These are phyloP conservation scores for Salisapilia sapeloensis DNA, from an alignment of 352 stramenopile species.

Conservation along the genomic window DNA sequence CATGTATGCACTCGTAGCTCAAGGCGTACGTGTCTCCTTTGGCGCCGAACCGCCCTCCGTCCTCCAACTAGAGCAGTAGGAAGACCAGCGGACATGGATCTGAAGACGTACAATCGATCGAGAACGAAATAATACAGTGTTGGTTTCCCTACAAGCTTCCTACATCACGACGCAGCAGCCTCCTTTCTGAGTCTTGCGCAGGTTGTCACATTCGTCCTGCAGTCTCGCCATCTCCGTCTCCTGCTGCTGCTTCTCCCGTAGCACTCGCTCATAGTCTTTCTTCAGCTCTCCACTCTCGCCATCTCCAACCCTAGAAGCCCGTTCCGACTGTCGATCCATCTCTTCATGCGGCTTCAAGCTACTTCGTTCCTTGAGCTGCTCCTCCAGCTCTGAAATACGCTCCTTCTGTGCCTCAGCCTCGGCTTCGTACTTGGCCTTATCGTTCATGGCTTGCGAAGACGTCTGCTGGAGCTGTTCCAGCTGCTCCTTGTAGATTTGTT, in stretches of 20 bases:
- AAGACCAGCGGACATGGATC: slow-evolving; percentile 5
- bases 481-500: slow-evolving; percentile 77
- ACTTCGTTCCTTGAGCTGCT: slow-evolving; percentile 36
- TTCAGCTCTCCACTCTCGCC: slow-evolving; percentile 38
- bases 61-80: slow-evolving; percentile 8
- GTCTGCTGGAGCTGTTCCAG: slow-evolving; percentile 70
- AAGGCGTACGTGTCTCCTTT: slow-evolving; percentile 76
- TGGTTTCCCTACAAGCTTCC: background rate
- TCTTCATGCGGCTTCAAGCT: slow-evolving; percentile 52
- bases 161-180: slow-evolving; percentile 23
- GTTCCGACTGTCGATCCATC: slow-evolving; percentile 59
- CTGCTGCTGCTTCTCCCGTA: slow-evolving; percentile 68
- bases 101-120: slow-evolving; percentile 1
- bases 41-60: slow-evolving; percentile 31
- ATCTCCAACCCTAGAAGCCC: slow-evolving; percentile 52
- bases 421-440: slow-evolving; percentile 37
- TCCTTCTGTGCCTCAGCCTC: slow-evolving; percentile 50
- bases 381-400: slow-evolving; percentile 49
- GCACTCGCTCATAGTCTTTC: slow-evolving; percentile 42
- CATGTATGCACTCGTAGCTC: slow-evolving; percentile 15
- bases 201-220: slow-evolving; percentile 58
- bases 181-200: slow-evolving; percentile 33
- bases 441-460: slow-evolving; percentile 57
- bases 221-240: slow-evolving; percentile 66
- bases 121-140: slow-evolving; percentile 4